Evolutionary conservation across 202 grass and related monocot genomes (phyloP).

Genomic region (Bolboschoenoplectus hybrid): DNA sequence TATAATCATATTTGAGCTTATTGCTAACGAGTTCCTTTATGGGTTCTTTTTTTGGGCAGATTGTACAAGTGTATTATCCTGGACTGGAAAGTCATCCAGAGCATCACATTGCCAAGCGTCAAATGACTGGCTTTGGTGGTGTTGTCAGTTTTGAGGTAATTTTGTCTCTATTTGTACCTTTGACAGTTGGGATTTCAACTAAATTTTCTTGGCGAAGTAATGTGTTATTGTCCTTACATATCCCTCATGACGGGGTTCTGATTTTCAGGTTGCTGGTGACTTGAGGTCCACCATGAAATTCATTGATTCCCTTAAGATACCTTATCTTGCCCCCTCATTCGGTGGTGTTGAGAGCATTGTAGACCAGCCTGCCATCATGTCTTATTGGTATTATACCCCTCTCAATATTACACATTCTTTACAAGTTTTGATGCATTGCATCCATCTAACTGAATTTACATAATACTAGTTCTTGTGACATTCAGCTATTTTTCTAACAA

Average conservation of each 20-base stretch:
- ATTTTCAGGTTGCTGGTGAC: slow-evolving; percentile 74
- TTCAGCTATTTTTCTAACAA: neutral
- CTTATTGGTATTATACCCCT: slow-evolving; percentile 71
- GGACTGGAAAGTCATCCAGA: slow-evolving; percentile 92
- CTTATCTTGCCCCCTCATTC: slow-evolving; percentile 92
- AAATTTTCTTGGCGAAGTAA: neutral
- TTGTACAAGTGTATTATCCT: slow-evolving; percentile 87
- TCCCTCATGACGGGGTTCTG: neutral
- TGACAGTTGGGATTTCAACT: neutral
- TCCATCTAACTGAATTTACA: neutral
- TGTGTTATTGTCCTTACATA: neutral
- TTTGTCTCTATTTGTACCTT: neutral
- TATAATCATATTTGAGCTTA: slow-evolving; percentile 4
- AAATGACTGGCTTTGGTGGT: slow-evolving; percentile 98
- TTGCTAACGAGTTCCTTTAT: slow-evolving; percentile 17
- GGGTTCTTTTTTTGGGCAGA: slow-evolving; percentile 44
- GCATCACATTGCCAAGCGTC: slow-evolving; percentile 92
- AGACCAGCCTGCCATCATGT: slow-evolving; percentile 98
- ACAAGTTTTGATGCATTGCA: neutral
- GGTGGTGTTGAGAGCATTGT: slow-evolving; percentile 97
- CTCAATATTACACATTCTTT: neutral
- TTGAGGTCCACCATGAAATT: slow-evolving; percentile 79
- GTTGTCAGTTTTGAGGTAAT: slow-evolving; percentile 97
- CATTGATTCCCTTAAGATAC: slow-evolving; percentile 95
- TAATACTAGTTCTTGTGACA: neutral